Conservation (phyloP, 2,329 filamentous ascomycete species). For the Torrubiellomyces zombiae region DNA sequence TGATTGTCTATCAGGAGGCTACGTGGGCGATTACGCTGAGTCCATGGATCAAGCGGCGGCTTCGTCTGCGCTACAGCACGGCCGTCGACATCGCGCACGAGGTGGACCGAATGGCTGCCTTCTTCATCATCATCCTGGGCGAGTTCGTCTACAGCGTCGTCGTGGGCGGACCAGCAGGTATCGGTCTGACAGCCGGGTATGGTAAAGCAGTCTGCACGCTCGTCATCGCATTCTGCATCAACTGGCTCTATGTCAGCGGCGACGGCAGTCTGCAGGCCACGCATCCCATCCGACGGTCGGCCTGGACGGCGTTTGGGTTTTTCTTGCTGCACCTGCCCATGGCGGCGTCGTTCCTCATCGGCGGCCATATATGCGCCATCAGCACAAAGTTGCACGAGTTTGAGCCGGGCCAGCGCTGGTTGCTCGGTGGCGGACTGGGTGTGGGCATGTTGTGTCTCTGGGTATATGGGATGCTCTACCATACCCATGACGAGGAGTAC, state of each 20-base stretch:
- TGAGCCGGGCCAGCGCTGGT: constrained; percentile 26
- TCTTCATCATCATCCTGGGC: constrained; percentile 34
- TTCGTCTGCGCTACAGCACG: constrained; percentile 26
- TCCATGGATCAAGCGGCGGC: constrained; percentile 23
- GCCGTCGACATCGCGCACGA: constrained; percentile 32
- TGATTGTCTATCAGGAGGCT: constrained; percentile 23
- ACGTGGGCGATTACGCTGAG: constrained; percentile 27
- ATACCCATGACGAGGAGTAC: constrained; percentile 18
- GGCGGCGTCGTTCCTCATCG: constrained; percentile 27
- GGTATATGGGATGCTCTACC: constrained; percentile 23
- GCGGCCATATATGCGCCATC: constrained; percentile 26
- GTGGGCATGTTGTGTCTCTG: constrained; percentile 27
- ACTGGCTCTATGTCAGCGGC: constrained; percentile 31
- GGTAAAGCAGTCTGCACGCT: constrained; percentile 29
- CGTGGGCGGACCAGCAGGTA: constrained; percentile 27
- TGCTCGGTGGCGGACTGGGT: constrained; percentile 27
- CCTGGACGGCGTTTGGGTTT: constrained; percentile 26
- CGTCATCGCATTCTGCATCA: constrained; percentile 31
- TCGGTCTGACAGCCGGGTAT: constrained; percentile 25
- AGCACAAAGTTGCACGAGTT: constrained; percentile 21
- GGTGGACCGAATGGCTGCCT: constrained; percentile 30
- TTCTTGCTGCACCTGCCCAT: constrained; percentile 27
- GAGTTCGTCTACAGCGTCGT: constrained; percentile 32
- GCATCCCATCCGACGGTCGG: constrained; percentile 27
- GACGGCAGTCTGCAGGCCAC: constrained; percentile 25